These are phyloP conservation scores for Ilex aquifolium DNA, from an alignment of 257 asterid genomes.

Conservation along the genomic window DNA sequence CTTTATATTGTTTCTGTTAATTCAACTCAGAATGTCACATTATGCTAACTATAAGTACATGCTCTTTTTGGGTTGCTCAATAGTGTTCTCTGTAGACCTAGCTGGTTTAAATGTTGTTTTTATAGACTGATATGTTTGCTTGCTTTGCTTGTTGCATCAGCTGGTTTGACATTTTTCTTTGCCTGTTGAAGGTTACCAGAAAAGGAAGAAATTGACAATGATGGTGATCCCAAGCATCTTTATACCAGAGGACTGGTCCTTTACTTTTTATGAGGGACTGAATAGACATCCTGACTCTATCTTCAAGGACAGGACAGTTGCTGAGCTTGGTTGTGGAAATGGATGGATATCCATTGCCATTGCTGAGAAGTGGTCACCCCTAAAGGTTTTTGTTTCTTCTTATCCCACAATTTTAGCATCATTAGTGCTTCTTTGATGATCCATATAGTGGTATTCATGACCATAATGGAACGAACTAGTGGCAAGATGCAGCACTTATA, in stretches of 20 bases:
- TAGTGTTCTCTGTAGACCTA: neutral
- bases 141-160: neutral
- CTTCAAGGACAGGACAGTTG: conserved; percentile 81
- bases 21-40: too few relatives aligned
- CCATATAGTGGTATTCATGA: too few relatives aligned
- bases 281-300: conserved; percentile 93
- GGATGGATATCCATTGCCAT: conserved; percentile 99
- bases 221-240: conserved; percentile 96
- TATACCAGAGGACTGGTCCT: conserved; percentile 97
- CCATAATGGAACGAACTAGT: too few relatives aligned
- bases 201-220: conserved; percentile 84
- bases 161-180: conserved; percentile 14
- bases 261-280: conserved; percentile 94
- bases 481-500: too few relatives aligned
- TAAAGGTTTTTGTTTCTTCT: conserved; percentile 43
- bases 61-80: neutral
- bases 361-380: conserved; percentile 93
- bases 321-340: conserved; percentile 99
- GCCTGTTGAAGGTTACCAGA: conserved; percentile 46
- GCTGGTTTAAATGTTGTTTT: neutral
- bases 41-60: neutral
- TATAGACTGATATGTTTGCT: neutral
- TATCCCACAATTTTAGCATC: conserved; percentile 10
- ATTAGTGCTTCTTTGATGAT: neutral
- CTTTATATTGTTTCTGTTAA: too few relatives aligned